Conservation (phyloP, 345 rosid species). For the Aquilaria sinensis region DNA sequence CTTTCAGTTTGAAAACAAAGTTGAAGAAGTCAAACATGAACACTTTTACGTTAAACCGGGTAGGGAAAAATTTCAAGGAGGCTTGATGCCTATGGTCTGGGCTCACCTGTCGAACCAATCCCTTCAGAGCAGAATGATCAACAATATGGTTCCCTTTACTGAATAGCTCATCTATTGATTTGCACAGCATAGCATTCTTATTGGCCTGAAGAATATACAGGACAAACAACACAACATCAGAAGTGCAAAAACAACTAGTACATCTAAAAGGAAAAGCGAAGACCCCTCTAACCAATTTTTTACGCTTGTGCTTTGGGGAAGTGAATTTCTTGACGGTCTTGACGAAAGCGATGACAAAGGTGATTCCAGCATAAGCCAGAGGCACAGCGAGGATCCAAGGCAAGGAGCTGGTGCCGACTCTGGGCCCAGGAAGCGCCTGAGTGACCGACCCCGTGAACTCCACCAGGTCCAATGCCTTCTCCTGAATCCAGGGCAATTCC, state of each 20-base stretch:
- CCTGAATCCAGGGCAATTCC: constrained; percentile 90
- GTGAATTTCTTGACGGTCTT: constrained; percentile 65
- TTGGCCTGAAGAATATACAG: constrained; percentile 41
- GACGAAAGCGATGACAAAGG: constrained; percentile 74
- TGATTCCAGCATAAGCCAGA: constrained; percentile 61
- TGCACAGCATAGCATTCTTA: constrained; percentile 76
- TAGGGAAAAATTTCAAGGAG: not conserved
- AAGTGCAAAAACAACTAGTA: not conserved
- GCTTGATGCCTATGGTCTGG: not conserved
- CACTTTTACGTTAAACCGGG: too few relatives aligned
- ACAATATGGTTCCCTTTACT: constrained; percentile 47
- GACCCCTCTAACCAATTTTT: constrained; percentile 46
- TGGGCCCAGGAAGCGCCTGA: constrained; percentile 93
- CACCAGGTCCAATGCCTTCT: constrained; percentile 84
- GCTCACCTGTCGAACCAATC: constrained; percentile 58
- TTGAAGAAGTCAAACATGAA: too few relatives aligned
- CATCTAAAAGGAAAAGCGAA: not conserved
- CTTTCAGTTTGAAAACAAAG: too few relatives aligned
- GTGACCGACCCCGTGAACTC: constrained; percentile 90
- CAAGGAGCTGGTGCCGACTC: constrained; percentile 79
- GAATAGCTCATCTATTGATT: constrained; percentile 63
- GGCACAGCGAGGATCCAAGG: constrained; percentile 97
- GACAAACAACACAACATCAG: not conserved
- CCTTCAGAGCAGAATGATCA: constrained; percentile 43
- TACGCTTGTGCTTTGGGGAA: constrained; percentile 70